These are phyloP conservation scores for Sugiyamaella mastotermitis DNA, from an alignment of 805 yeast genomes.

Conservation along the genomic window DNA sequence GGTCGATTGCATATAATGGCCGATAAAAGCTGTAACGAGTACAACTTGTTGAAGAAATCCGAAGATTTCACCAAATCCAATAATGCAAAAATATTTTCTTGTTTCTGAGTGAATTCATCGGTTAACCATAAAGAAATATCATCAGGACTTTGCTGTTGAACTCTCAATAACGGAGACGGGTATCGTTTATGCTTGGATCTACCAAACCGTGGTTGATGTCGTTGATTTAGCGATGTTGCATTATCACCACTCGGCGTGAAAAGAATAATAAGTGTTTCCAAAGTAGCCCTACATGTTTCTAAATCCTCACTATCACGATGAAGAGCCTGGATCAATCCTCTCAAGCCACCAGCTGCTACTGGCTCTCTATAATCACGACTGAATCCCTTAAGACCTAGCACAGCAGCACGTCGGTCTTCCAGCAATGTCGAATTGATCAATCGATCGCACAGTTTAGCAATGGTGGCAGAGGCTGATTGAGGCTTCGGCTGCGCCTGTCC, in stretches of 20 bases:
- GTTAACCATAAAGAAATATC: conserved; percentile 93
- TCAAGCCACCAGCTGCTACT: conserved; percentile 80
- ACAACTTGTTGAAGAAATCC: conserved; percentile 67
- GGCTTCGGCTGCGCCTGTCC: conserved; percentile 42
- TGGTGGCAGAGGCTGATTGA: conserved; percentile 72
- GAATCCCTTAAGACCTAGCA: conserved; percentile 80
- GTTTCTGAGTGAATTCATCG: conserved; percentile 70
- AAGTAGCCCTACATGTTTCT: conserved; percentile 66
- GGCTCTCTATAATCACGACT: conserved; percentile 83
- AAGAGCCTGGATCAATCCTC: conserved; percentile 64
- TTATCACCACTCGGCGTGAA: conserved; percentile 53
- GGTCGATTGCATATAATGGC: conserved; percentile 78
- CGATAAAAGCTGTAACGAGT: conserved; percentile 78
- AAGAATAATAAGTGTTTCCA: conserved; percentile 79
- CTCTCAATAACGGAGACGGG: conserved; percentile 23
- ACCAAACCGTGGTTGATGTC: conserved; percentile 43
- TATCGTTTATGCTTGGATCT: conserved; percentile 23
- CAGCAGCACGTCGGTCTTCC: conserved; percentile 86
- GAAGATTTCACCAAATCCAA: conserved; percentile 45
- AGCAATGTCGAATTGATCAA: conserved; percentile 74
- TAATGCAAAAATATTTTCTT: conserved; percentile 40
- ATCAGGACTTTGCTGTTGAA: conserved; percentile 72
- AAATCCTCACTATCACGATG: conserved; percentile 61
- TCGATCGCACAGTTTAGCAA: conserved; percentile 82
- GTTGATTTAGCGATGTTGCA: background rate